Evolutionary conservation across 345 rosid species (phyloP).

Genomic region (Pugionium cornutum): DNA sequence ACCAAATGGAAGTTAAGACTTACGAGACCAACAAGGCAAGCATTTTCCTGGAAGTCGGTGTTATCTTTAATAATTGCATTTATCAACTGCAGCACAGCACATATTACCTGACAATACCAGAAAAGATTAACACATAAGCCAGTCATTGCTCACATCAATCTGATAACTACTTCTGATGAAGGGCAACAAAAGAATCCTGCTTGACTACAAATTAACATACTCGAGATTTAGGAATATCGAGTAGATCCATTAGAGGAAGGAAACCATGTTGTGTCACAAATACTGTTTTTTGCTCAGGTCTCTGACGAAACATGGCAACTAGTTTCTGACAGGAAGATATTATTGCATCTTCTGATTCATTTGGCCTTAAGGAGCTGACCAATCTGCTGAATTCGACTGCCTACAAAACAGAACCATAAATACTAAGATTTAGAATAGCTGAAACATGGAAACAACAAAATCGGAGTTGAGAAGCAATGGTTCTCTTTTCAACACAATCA

Average conservation of each 20-base stretch:
- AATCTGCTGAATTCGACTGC: slow-evolving; percentile 92
- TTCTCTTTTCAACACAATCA: slow-evolving; percentile 7
- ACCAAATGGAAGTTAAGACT: slow-evolving; percentile 38
- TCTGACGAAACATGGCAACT: slow-evolving; percentile 73
- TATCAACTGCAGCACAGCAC: slow-evolving; percentile 86
- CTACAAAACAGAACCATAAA: slow-evolving; percentile 48
- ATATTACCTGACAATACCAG: slow-evolving; percentile 64
- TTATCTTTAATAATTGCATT: slow-evolving; percentile 83
- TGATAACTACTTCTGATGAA: slow-evolving; percentile 21
- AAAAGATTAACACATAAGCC: slow-evolving; percentile 27
- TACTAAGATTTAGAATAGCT: slow-evolving; percentile 21
- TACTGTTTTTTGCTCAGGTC: slow-evolving; percentile 84
- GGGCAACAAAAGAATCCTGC: slow-evolving; percentile 10
- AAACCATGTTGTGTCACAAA: slow-evolving; percentile 90
- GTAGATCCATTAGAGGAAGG: slow-evolving; percentile 88
- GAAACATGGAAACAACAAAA: slow-evolving; percentile 8
- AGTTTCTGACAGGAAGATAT: slow-evolving; percentile 85
- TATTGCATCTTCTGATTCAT: slow-evolving; percentile 88
- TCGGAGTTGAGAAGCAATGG: slow-evolving; percentile 2
- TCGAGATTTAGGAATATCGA: slow-evolving; percentile 75
- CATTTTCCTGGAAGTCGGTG: slow-evolving; percentile 89
- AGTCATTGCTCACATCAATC: slow-evolving; percentile 3
- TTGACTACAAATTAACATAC: slow-evolving; percentile 52
- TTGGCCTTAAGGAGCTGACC: slow-evolving; percentile 76
- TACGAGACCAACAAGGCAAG: slow-evolving; percentile 94